Evolutionary conservation across 176 grass and related monocot genomes (phyloP).

Genomic region (Cocos nucifera): DNA sequence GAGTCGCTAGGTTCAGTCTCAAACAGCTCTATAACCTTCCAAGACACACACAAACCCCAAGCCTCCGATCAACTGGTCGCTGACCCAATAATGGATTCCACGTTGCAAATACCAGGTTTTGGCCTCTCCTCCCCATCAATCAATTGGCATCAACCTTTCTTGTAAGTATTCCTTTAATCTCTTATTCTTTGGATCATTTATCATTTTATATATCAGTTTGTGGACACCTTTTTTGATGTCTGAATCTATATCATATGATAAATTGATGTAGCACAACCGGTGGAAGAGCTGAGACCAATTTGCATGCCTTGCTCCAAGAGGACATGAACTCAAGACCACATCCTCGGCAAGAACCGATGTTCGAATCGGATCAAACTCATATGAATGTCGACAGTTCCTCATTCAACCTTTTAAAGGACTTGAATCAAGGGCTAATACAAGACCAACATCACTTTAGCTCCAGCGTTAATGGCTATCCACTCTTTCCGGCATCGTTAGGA

Average conservation of each 20-base stretch:
- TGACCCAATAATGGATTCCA: not conserved
- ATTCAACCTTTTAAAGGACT: not conserved
- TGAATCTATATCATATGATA: not conserved
- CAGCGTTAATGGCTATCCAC: not conserved
- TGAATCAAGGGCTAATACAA: not conserved
- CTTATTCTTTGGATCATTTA: no score
- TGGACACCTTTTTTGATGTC: slow-evolving; percentile 10
- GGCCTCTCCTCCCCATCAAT: slow-evolving; percentile 24
- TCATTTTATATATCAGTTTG: not conserved
- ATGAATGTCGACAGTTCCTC: no score
- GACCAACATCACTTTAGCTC: not conserved
- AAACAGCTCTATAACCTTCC: slow-evolving; percentile 44
- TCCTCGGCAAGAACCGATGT: no score
- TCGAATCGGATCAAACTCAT: no score
- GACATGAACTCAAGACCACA: not conserved
- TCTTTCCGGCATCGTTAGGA: not conserved
- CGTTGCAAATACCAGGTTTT: slow-evolving; percentile 22
- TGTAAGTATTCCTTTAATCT: slow-evolving; percentile 28
- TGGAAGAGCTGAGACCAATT: not conserved
- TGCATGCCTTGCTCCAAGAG: slow-evolving; percentile 8
- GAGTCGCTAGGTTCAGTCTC: slow-evolving; percentile 19
- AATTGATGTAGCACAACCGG: not conserved
- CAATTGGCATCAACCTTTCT: slow-evolving; percentile 54
- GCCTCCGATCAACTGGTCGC: not conserved
- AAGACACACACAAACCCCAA: slow-evolving; percentile 17